Evolutionary conservation across 768 basidiomycete genomes (phyloP).

Genomic region (Botryobasidium botryosum): DNA sequence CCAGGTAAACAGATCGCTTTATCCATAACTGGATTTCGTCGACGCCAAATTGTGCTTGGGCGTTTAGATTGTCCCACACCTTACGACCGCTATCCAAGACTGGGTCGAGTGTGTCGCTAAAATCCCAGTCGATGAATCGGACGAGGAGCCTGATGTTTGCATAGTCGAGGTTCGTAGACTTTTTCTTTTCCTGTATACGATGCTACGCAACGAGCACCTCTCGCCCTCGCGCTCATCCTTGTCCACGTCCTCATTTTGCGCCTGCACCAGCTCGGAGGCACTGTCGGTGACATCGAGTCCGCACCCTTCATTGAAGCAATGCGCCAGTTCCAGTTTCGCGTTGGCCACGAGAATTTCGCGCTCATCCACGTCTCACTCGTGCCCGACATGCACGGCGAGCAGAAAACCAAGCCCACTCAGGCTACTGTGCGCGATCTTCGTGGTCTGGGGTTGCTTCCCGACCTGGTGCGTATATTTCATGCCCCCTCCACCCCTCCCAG

Average conservation of each 20-base stretch:
- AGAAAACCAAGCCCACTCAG: conserved; percentile 98
- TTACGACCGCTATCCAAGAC: conserved; percentile 94
- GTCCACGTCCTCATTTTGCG: background rate
- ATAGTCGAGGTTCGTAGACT: conserved; percentile 66
- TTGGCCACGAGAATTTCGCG: conserved; percentile 91
- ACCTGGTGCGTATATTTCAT: conserved; percentile 62
- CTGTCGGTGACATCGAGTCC: conserved; percentile 96
- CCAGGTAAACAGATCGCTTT: conserved; percentile 36
- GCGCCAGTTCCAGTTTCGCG: conserved; percentile 99
- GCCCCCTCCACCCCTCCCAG: background rate
- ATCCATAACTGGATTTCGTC: background rate
- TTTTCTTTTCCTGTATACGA: background rate
- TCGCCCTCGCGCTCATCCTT: background rate
- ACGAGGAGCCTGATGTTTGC: conserved; percentile 86
- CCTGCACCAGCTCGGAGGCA: conserved; percentile 95
- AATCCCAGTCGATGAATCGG: conserved; percentile 87
- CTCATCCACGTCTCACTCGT: conserved; percentile 94
- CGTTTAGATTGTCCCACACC: conserved; percentile 75
- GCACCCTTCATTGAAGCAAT: conserved; percentile 97
- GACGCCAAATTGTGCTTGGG: background rate
- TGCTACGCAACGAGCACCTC: background rate
- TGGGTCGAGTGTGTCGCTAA: conserved; percentile 95
- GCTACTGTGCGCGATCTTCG: conserved; percentile 88
- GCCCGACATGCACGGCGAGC: conserved; percentile 97
- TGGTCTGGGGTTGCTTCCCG: conserved; percentile 82